Conservation (phyloP, 768 basidiomycete genomes). For the Termitomyces sp. region DNA sequence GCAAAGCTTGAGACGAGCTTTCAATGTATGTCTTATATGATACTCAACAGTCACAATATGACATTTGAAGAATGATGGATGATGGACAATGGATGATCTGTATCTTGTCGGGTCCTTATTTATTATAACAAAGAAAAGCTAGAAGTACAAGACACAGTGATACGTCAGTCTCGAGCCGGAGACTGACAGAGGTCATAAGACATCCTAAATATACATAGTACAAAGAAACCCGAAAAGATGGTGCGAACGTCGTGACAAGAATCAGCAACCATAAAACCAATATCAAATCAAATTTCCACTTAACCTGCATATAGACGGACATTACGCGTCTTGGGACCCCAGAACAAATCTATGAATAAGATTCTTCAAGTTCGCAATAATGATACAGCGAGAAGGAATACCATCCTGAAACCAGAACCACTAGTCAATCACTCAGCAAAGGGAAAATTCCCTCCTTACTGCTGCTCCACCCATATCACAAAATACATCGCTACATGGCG, state of each 20-base stretch:
- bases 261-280: not conserved
- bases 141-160: too few relatives aligned
- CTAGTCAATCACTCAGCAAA: slow-evolving; percentile 11
- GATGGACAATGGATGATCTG: too few relatives aligned
- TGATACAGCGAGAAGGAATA: slow-evolving; percentile 2
- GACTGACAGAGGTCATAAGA: too few relatives aligned
- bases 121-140: too few relatives aligned
- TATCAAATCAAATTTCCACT: too few relatives aligned
- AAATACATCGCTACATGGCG: slow-evolving; percentile 56
- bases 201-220: too few relatives aligned
- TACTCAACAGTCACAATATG: not conserved
- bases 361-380: not conserved
- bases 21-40: too few relatives aligned
- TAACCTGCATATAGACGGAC: not conserved
- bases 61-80: too few relatives aligned
- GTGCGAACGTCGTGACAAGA: not conserved
- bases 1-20: not conserved
- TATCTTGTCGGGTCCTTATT: too few relatives aligned
- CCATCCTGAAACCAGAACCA: not conserved
- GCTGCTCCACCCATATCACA: slow-evolving; percentile 63
- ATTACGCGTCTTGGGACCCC: not conserved
- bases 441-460: slow-evolving; percentile 41
- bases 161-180: too few relatives aligned
- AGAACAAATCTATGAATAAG: not conserved
- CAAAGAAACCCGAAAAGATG: too few relatives aligned